phyloP scores from a whole-genome alignment of 768 basidiomycete species.

The Mrakia blollopis region DNA sequence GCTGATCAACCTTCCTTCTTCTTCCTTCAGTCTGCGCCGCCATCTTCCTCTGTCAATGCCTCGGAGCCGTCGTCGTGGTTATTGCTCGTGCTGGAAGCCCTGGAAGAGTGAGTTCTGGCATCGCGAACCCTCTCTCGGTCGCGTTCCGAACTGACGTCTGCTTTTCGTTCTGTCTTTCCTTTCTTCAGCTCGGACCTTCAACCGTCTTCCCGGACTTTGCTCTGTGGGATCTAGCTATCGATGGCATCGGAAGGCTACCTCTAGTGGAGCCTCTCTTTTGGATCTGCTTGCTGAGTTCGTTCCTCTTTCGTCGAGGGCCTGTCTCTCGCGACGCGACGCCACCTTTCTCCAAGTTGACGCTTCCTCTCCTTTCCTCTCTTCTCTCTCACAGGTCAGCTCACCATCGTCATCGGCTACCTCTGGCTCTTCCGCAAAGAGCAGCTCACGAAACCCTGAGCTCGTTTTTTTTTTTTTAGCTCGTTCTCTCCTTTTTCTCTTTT shows the following conservation, averaged over 20 bases:
- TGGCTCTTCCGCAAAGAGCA: conserved; percentile 17
- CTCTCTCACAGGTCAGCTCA: conserved; percentile 8
- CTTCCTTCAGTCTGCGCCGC: conserved; percentile 67
- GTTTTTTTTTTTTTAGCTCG: too few species aligned
- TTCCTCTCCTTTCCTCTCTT: not conserved
- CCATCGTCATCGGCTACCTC: conserved; percentile 28
- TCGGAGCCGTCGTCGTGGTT: conserved; percentile 87
- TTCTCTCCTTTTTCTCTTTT: too few species aligned
- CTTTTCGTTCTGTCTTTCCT: not conserved
- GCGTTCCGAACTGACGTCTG: not conserved
- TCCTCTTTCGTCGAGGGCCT: not conserved
- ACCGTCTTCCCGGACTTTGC: conserved; percentile 32
- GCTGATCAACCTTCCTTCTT: not conserved
- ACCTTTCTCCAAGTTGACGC: not conserved
- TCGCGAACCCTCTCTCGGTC: not conserved
- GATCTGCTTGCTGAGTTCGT: conserved; percentile 27
- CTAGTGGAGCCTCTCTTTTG: conserved; percentile 30
- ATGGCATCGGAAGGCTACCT: conserved; percentile 19
- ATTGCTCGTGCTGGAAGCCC: conserved; percentile 87
- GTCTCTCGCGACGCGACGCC: not conserved
- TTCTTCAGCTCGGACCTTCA: conserved; percentile 24
- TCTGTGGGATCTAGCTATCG: conserved; percentile 26
- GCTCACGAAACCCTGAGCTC: conserved; percentile 29
- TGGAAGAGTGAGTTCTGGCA: conserved; percentile 51
- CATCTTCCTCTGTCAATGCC: conserved; percentile 79